A percentile compares a stretch with the other conserved stretches of the same genome.
These are phyloP conservation scores for Telfairia occidentalis DNA, from an alignment of 331 rosid species.

Conservation along the genomic window DNA sequence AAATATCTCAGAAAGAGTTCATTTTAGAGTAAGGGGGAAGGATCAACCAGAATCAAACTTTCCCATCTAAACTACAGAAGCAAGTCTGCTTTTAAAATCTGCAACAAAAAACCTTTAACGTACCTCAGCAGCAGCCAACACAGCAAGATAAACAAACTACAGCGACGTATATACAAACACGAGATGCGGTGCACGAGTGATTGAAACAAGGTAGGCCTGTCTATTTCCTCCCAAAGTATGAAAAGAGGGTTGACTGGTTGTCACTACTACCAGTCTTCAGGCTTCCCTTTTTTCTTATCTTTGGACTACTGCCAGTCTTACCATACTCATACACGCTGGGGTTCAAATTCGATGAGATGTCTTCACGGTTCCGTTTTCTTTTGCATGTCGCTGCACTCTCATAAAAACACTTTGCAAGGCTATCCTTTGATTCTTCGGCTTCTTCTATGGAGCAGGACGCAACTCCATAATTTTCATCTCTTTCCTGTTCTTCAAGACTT, in stretches of 20 bases:
- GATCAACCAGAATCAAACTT: neutral
- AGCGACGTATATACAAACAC: neutral
- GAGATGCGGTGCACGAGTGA: neutral
- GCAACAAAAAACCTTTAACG: neutral
- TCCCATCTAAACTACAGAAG: neutral
- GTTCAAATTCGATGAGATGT: constrained; percentile 31
- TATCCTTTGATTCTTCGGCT: constrained; percentile 22
- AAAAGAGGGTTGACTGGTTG: constrained; percentile 56
- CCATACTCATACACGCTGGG: constrained; percentile 9
- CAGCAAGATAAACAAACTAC: neutral
- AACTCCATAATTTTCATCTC: constrained; percentile 6
- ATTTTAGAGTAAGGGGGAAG: neutral
- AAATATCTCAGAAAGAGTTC: neutral
- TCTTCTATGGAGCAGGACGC: constrained; percentile 10
- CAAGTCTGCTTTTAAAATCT: neutral
- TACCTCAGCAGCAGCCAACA: neutral
- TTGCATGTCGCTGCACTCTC: constrained; percentile 20
- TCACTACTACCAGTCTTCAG: constrained; percentile 31
- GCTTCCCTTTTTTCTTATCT: constrained; percentile 42
- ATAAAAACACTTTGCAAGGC: constrained; percentile 11
- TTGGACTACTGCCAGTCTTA: constrained; percentile 25
- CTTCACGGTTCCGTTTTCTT: constrained; percentile 43
- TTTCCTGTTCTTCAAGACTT: constrained; percentile 23
- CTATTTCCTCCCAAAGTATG: constrained; percentile 52
- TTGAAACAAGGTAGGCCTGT: neutral